phyloP scores from a whole-genome alignment of 75 land plant species.

The Selaginella tamariscina region DNA sequence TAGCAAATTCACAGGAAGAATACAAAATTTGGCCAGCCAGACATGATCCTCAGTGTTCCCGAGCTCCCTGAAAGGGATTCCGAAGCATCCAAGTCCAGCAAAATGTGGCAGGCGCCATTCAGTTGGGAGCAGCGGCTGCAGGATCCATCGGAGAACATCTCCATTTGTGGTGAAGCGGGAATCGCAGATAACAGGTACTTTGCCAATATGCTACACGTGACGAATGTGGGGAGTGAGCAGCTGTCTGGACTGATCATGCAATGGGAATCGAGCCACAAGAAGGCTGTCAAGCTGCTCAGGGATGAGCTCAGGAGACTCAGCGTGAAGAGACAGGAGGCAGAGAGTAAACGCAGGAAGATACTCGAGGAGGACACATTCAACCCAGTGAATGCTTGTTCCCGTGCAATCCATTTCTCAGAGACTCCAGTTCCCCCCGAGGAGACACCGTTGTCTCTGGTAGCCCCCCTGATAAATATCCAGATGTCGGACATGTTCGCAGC shows the following conservation, averaged over 20 bases:
- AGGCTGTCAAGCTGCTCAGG: slow-evolving; percentile 58
- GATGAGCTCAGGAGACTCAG: slow-evolving; percentile 52
- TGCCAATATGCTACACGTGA: background rate
- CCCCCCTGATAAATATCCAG: background rate
- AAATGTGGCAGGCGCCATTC: background rate
- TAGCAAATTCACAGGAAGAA: too few relatives aligned
- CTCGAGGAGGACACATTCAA: slow-evolving; percentile 48
- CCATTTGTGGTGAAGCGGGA: background rate
- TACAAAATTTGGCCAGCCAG: too few relatives aligned
- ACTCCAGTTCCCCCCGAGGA: slow-evolving; percentile 3
- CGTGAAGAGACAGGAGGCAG: slow-evolving; percentile 44
- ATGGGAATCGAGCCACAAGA: slow-evolving; percentile 56
- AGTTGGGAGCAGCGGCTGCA: background rate
- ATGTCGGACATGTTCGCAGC: background rate
- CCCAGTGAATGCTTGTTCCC: slow-evolving; percentile 29
- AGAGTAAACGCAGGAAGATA: slow-evolving; percentile 54
- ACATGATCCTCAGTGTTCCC: too few relatives aligned
- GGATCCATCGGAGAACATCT: background rate
- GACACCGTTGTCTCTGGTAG: too few relatives aligned
- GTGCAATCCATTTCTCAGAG: slow-evolving; percentile 27
- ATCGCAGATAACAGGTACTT: background rate
- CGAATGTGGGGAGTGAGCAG: slow-evolving; percentile 39
- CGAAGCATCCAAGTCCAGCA: too few relatives aligned
- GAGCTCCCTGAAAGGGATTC: too few relatives aligned
- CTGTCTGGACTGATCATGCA: slow-evolving; percentile 44